A percentile compares a stretch with the other conserved stretches of the same genome.
phyloP scores from a whole-genome alignment of 2,329 filamentous ascomycete genomes.

The Hypoxylon sp. region DNA sequence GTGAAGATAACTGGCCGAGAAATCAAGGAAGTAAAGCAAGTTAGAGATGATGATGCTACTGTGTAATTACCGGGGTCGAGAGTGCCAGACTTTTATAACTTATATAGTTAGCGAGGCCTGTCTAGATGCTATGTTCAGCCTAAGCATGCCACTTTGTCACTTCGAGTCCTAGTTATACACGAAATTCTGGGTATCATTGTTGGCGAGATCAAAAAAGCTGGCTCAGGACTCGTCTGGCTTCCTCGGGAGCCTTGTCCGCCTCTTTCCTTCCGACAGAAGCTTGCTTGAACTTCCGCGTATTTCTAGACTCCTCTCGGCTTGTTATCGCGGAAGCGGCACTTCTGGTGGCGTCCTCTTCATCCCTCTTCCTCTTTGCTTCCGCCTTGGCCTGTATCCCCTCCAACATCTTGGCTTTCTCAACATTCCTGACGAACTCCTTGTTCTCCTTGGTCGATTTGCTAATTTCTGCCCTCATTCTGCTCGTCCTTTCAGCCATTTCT shows the following conservation, averaged over 20 bases:
- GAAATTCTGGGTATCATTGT: slow-evolving; percentile 50
- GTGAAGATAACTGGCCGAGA: background rate
- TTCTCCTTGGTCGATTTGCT: slow-evolving; percentile 83
- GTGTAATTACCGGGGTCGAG: background rate
- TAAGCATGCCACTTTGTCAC: slow-evolving; percentile 8
- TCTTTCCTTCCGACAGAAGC: slow-evolving; percentile 50
- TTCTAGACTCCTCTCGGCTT: slow-evolving; percentile 32
- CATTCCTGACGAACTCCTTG: slow-evolving; percentile 83
- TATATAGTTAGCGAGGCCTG: background rate
- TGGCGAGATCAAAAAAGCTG: slow-evolving; percentile 50
- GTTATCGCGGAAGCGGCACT: background rate
- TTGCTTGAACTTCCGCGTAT: slow-evolving; percentile 52
- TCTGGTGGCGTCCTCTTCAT: slow-evolving; percentile 36
- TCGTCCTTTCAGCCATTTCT: slow-evolving; percentile 84
- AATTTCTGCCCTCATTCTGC: slow-evolving; percentile 83
- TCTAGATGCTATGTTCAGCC: background rate
- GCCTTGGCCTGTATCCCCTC: slow-evolving; percentile 78
- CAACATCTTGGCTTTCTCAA: slow-evolving; percentile 85
- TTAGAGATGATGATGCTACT: background rate
- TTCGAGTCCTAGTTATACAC: background rate
- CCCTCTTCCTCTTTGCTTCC: slow-evolving; percentile 61
- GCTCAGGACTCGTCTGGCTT: slow-evolving; percentile 53
- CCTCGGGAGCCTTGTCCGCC: slow-evolving; percentile 50
- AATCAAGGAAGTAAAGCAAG: background rate
- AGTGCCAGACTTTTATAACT: background rate